Evolutionary conservation across 2,329 filamentous ascomycete genomes (phyloP), one percentile per base, ranked within the genome.

Genomic region (Pseudogymnoascus sp.): DNA sequence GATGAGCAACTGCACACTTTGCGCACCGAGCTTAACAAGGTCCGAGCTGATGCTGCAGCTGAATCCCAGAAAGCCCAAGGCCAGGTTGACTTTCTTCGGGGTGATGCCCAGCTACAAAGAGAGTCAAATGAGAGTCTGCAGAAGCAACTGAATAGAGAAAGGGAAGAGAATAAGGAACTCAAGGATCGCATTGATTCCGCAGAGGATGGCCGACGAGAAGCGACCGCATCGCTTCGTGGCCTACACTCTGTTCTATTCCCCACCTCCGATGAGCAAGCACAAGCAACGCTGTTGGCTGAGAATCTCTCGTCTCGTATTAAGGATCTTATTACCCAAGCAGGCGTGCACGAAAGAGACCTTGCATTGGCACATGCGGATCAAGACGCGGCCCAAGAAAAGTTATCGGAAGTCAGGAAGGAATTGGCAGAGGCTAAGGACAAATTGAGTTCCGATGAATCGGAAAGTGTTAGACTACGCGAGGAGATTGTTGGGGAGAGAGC

Each of bases 1-100:
- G 88, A 93, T 65, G 84, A 88, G 55, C 86, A 82, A 63, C 78
- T 92, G 33, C 84, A 84, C 52, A 78, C 80, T 7, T 80, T 96
- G 0, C 84, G 92, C 69, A 78, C 83, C 14, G 89, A 96, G 68
- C 76, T 96, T 14, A 84, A 90, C 62, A 82, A 81, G 59, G 73
- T 88, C 14, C 79, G 77, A 36, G 82, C 82, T 64, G 81, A 86
- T 64, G 78, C 79, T 65, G 77, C 78, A 41, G 84, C 86, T 38
- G 84, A 86, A 61, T 70, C 75, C 1, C 77, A 84, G 52, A 86
- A 84, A 65, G 77, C 78, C 0, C 83, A 87, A 65, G 84, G 83
- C 1, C 84, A 88, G 68, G 77, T 87, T 22, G 83, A 86, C 1
- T 85, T 83, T 65, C 75, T 88, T 25, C 80, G 84, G 22, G 85